Percentiles rank a stretch among this genome's conserved stretches.
phyloP scores from a whole-genome alignment of 441 rosid genomes.

The Melastoma candidum region DNA sequence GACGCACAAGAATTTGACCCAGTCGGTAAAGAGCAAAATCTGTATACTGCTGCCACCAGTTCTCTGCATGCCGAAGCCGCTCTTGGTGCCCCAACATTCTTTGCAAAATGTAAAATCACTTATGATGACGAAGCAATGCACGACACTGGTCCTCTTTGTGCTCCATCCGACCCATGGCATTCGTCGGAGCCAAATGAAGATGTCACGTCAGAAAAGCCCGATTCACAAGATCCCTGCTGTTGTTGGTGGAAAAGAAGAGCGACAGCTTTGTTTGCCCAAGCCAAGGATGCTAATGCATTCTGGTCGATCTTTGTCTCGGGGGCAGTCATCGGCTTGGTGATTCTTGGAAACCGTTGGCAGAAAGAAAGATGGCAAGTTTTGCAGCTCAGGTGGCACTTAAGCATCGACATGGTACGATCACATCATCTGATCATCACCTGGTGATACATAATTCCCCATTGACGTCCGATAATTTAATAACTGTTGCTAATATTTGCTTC shows the following conservation, averaged over 20 bases:
- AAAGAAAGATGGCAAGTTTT: slow-evolving; percentile 87
- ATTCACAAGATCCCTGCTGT: slow-evolving; percentile 43
- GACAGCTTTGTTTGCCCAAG: slow-evolving; percentile 53
- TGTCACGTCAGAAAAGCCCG: slow-evolving; percentile 22
- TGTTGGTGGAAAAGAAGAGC: slow-evolving; percentile 98
- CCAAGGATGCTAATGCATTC: slow-evolving; percentile 76
- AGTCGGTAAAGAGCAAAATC: slow-evolving; percentile 34
- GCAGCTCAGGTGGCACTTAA: slow-evolving; percentile 78
- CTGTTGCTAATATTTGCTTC: too few species aligned
- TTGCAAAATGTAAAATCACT: slow-evolving; percentile 22
- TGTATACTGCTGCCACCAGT: slow-evolving; percentile 37
- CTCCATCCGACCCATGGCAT: slow-evolving; percentile 25
- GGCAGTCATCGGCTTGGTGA: slow-evolving; percentile 82
- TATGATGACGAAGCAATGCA: slow-evolving; percentile 32
- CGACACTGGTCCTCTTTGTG: slow-evolving; percentile 22
- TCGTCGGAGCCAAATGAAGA: slow-evolving; percentile 30
- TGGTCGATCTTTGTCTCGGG: slow-evolving; percentile 96
- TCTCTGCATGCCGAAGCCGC: slow-evolving; percentile 41
- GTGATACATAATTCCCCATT: too few species aligned
- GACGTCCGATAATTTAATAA: too few species aligned
- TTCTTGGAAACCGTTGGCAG: slow-evolving; percentile 91
- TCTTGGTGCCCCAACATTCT: slow-evolving; percentile 35
- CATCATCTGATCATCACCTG: too few species aligned
- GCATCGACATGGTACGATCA: slow-evolving; percentile 40
- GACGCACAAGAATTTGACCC: slow-evolving; percentile 24